Base-by-base conservation (phyloP, 192 early-diverging fungal species). In the Podila minutissima region DNA sequence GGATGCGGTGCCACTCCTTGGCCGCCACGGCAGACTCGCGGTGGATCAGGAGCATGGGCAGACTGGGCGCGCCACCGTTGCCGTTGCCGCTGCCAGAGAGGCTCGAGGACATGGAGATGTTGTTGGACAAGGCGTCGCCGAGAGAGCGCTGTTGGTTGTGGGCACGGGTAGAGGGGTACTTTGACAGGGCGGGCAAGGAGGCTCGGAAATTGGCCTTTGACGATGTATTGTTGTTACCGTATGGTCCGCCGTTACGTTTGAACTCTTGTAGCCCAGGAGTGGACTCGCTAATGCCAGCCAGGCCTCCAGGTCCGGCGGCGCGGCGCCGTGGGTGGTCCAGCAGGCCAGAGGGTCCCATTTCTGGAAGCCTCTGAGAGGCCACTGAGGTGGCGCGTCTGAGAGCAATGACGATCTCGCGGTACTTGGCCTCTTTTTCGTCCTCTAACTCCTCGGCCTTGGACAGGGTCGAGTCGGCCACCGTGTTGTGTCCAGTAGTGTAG, bases 331-430 rank as follows among this genome's bases (percentile, higher is more conserved):
- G 13, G 15, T 13, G 11, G 41, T 46, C 41, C 2, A 15, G 41
- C 3, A 4, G 5, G 48, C 12, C 31, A 29, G 46, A n/a, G 20
- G n/a, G 10, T 3, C 26, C 24, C 3, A 22, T 35, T 6, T 64
- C 22, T 26, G 26, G 6, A 7, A 35, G 13, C 51, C 68, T 75
- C 15, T 61, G 41, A 28, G 74, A 63, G 8, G 66, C 74, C 9
- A 75, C 74, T 0, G 74, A 69, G 28, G 59, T 68, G 5, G 74
- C 74, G 10, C 74, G 65, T 31, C 66, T 59, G 7, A 75, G 60
- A 15, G 74, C 74, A 29, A 60, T 75, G 41, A 75, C 74, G 20
- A 75, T 75, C 49, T 75, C 74, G 8, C 74, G 59, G 35, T 75
- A 75, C 41, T 46, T 46, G 41, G 41, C 41, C 13, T 46, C 41